Evolutionary conservation across 176 grass and related monocot species (phyloP), one percentile per base, ranked within the genome.

Genomic region (Oryza meridionalis): DNA sequence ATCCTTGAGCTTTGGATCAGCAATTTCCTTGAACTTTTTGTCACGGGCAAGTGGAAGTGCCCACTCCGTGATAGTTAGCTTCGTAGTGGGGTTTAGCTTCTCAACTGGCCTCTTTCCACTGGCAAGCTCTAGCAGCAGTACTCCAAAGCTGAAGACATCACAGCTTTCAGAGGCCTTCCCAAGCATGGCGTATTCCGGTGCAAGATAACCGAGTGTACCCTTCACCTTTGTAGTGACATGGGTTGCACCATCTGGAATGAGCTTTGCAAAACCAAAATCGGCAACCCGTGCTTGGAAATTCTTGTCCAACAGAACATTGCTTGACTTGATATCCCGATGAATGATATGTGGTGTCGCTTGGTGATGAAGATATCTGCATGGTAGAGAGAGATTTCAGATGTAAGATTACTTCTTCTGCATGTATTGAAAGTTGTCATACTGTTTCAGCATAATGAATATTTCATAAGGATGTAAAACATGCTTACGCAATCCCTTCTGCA

Each of bases 161-260:
- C 95, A 97, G 70, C 92, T 92, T 88, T 94, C 95, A 42, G 84
- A 88, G 76, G 88, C 95, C 82, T 97, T 91, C 9, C 95, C 95
- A 6, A 97, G 75, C 95, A 97, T 97, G 3, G 95, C 95, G 25
- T 97, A 97, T 82, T 97, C 95, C 0, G 95, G 95, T 74, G 95
- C 95, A 7, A 97, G 92, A 72, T 97, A 97, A 19, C 95, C 95
- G 0, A 97, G 88, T 4, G 95, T 97, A n/a, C 95, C 95, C 87
- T 97, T 94, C 65, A 97, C 95, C 69, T 82, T 97, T 32, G 95
- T 97, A 19, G 95, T 97, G 37, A 97, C 95, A 81, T 97, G 95
- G 3, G 95, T 94, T 35, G 86, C 95, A 25, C 90, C 95, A 22
- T 97, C 92, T 53, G 95, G 95, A 78, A 97, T 88, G 78, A 97